phyloP scores from a whole-genome alignment of 768 basidiomycete genomes.

The Podaxis sp. region DNA sequence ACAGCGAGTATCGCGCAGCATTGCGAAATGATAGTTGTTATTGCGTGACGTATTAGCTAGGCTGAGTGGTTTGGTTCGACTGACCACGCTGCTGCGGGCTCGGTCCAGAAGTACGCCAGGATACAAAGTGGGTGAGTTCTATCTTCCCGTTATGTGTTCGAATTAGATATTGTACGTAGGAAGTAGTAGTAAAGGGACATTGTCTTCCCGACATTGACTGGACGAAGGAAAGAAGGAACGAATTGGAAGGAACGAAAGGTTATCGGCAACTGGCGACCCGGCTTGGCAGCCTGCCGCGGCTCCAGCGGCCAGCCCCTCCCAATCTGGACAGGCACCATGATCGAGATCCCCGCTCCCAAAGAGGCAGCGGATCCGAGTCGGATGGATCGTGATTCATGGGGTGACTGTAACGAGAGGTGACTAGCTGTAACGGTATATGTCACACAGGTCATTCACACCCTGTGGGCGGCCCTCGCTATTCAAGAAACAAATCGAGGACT shows the following conservation, averaged over 20 bases:
- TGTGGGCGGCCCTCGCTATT: conserved; percentile 11
- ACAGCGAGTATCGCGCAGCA: conserved; percentile 1
- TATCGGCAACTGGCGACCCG: conserved; percentile 1
- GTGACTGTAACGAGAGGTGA: not conserved
- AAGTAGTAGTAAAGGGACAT: not conserved
- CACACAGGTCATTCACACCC: conserved; percentile 10
- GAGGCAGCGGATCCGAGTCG: conserved; percentile 15
- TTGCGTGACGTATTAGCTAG: not conserved
- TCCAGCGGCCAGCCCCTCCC: not conserved
- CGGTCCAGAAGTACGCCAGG: not conserved
- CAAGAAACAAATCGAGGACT: conserved; percentile 15
- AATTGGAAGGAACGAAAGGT: not conserved
- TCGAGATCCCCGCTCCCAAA: conserved; percentile 10
- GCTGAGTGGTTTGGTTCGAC: conserved; percentile 7
- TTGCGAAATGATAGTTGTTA: not conserved
- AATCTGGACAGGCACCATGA: conserved; percentile 9
- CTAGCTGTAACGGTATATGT: not conserved
- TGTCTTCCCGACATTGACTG: not conserved
- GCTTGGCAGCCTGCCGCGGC: conserved; percentile 7
- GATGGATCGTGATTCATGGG: conserved; percentile 13
- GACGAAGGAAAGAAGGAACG: not conserved
- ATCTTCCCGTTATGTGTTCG: not conserved
- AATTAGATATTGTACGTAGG: not conserved
- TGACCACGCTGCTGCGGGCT: not conserved
- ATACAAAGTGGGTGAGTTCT: not conserved